phyloP scores from a whole-genome alignment of 2,329 filamentous ascomycete genomes.

The Penicillium olsonii region DNA sequence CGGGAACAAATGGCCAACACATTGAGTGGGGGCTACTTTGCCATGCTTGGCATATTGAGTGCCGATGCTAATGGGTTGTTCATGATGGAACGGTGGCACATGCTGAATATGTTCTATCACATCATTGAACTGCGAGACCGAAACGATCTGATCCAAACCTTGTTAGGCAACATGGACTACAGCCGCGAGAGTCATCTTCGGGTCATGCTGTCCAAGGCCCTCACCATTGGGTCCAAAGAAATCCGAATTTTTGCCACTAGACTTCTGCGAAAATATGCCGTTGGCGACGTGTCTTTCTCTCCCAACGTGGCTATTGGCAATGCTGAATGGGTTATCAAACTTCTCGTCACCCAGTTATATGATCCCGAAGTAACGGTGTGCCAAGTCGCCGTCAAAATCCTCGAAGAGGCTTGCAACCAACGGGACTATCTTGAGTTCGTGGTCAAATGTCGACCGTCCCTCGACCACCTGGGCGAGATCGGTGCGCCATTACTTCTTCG shows the following conservation, averaged over 20 bases:
- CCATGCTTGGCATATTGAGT: slow-evolving; percentile 84
- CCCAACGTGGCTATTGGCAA: slow-evolving; percentile 55
- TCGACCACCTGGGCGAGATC: slow-evolving; percentile 96
- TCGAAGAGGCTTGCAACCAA: slow-evolving; percentile 95
- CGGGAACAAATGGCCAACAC: slow-evolving; percentile 81
- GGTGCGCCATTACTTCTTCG: slow-evolving; percentile 88
- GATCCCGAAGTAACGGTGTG: slow-evolving; percentile 97
- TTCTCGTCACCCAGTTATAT: slow-evolving; percentile 97
- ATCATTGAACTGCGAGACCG: slow-evolving; percentile 90
- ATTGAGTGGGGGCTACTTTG: slow-evolving; percentile 88
- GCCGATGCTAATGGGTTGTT: slow-evolving; percentile 78
- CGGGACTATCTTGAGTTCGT: slow-evolving; percentile 91
- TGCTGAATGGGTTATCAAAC: slow-evolving; percentile 92
- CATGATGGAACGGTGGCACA: slow-evolving; percentile 93
- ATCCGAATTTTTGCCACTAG: slow-evolving; percentile 90
- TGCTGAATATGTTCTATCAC: slow-evolving; percentile 99
- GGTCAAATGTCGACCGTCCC: slow-evolving; percentile 88
- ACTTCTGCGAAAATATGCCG: slow-evolving; percentile 82
- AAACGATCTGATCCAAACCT: slow-evolving; percentile 84
- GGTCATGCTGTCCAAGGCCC: slow-evolving; percentile 87
- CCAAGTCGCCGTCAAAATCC: slow-evolving; percentile 91
- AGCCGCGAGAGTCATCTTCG: slow-evolving; percentile 83
- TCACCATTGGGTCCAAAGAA: slow-evolving; percentile 86
- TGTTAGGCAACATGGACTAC: slow-evolving; percentile 92
- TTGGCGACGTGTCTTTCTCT: slow-evolving; percentile 50